Evolutionary conservation across 2,329 filamentous ascomycete species (phyloP).

Genomic region (Passalora sequoiae): DNA sequence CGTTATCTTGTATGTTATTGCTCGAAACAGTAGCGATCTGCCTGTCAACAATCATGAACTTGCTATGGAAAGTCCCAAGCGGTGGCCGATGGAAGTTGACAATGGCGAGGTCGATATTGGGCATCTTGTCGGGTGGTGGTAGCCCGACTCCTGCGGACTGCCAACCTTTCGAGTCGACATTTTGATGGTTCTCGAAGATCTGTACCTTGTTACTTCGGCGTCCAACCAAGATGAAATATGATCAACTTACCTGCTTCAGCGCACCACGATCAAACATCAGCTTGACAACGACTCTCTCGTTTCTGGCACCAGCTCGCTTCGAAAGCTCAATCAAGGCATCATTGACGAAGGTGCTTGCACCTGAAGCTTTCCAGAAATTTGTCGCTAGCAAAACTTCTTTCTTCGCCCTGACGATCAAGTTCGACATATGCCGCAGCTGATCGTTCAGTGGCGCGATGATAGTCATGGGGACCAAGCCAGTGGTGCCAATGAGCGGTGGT

Average conservation of each 20-base stretch:
- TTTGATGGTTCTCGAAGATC: conserved; percentile 59
- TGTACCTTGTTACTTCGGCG: conserved; percentile 18
- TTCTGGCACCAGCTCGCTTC: conserved; percentile 54
- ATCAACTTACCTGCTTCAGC: conserved; percentile 49
- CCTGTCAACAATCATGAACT: conserved; percentile 72
- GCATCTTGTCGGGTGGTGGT: conserved; percentile 60
- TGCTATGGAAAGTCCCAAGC: conserved; percentile 70
- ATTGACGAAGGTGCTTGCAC: conserved; percentile 62
- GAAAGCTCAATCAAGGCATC: conserved; percentile 67
- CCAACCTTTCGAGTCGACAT: conserved; percentile 55
- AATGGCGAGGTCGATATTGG: conserved; percentile 66
- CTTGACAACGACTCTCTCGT: conserved; percentile 60
- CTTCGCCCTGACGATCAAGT: conserved; percentile 67
- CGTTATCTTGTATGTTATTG: conserved; percentile 69
- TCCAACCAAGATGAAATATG: neutral
- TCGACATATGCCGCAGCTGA: conserved; percentile 68
- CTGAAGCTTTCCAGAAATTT: conserved; percentile 68
- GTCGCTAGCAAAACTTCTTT: conserved; percentile 69
- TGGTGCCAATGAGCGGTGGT: conserved; percentile 55
- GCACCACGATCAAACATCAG: conserved; percentile 70
- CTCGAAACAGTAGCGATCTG: conserved; percentile 66
- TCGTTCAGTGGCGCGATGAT: conserved; percentile 66
- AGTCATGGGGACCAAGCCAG: conserved; percentile 62
- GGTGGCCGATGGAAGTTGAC: conserved; percentile 66
- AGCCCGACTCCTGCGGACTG: conserved; percentile 52